Conservation (phyloP, 345 rosid genomes). For the Syzygium oleosum region DNA sequence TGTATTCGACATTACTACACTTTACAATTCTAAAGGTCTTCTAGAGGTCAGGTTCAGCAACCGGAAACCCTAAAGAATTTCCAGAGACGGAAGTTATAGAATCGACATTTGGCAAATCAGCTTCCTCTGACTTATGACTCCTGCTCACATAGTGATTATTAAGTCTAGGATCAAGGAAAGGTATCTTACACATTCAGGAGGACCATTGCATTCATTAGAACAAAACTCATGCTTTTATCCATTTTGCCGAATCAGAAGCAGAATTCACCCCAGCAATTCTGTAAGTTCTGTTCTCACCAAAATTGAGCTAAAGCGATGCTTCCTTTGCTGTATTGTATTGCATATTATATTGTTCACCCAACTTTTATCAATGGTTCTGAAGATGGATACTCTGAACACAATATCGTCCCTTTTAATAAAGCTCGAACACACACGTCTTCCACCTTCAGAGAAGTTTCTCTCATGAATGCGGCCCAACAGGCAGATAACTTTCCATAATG, state of each 20-base stretch:
- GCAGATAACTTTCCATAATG: neutral
- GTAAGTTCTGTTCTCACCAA: neutral
- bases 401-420: no score
- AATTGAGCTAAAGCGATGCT: neutral
- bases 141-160: no score
- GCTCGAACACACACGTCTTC: neutral
- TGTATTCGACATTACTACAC: neutral
- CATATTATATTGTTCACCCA: neutral
- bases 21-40: neutral
- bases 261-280: neutral
- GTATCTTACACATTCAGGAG: neutral
- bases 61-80: neutral
- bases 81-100: neutral
- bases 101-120: neutral
- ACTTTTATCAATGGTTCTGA: neutral
- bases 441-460: neutral
- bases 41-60: neutral
- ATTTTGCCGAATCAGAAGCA: neutral
- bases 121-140: no score
- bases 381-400: neutral
- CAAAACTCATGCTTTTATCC: neutral
- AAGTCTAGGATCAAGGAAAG: no score
- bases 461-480: neutral
- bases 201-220: neutral
- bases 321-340: neutral